Evolutionary conservation across 345 rosid genomes (phyloP), one percentile per base, ranked within the genome.

Genomic region (Moricandia moricandioides): DNA sequence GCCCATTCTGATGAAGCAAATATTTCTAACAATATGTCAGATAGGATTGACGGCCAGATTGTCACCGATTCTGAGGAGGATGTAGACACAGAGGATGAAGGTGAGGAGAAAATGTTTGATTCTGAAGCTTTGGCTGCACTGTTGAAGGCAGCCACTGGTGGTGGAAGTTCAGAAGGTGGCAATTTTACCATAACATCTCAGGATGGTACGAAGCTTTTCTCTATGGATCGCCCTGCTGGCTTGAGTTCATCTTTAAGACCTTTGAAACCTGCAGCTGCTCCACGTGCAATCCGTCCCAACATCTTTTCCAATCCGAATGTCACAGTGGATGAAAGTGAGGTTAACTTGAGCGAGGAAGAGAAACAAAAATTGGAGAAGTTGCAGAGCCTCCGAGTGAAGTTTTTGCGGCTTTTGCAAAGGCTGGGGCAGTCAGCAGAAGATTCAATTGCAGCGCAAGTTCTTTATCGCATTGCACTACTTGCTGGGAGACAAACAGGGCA

Each of bases 211-310:
- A 86, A 89, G 84, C 93, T 91, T 73, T 91, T 90, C 85, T 88
- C 99, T 76, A 87, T 91, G 70, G 96, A 95, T 74, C 85, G 88
- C 16, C 97, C 97, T 71, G 97, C 93, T 37, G 97, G 99, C 72
- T 81, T 90, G 84, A 96, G 96, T 66, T 84, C 98, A 16, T 87
- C 97, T 31, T 88, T 93, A 11, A 80, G 86, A 55, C 81, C 92
- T 24, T 63, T 88, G 76, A 93, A 69, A 79, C 87, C 96, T 66
- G 91, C 88, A 14, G 88, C 95, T 71, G 91, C 87, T 18, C 65
- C 92, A 29, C 86, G 88, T 47, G 55, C 91, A 30, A 82, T 54
- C 82, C 87, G 89, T 33, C 64, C 92, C 27, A 87, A 71, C 79
- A 76, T 89, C 68, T 89, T 87, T 67, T 72, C 81, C 64, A 67